Base-by-base conservation (phyloP, 768 basidiomycete genomes). In the Cystofilobasidium capitatum region DNA sequence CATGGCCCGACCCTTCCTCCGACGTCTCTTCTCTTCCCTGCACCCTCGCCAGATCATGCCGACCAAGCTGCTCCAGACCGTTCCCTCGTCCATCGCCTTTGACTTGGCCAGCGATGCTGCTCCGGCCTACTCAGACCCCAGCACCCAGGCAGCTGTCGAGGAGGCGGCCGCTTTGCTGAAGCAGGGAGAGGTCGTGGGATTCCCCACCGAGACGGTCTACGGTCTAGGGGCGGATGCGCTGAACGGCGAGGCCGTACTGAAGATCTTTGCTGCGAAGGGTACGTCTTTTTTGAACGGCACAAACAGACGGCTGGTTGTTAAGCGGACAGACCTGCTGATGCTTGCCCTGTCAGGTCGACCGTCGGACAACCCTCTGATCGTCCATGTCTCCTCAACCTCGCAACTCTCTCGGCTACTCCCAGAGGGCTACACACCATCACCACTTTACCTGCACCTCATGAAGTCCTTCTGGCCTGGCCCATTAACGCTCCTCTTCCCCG, bases 161-260 rank as follows among this genome's bases (percentile, higher is more conserved):
- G 73, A 75, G 24, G 89, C 88, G 0, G 78, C 84, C 8, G 17
- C 51, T 42, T 58, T 63, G 26, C 68, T 74, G 22, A 35, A 62
- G 6, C 66, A 81, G 0, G 66, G 66, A 20, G 29, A 83, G 26
- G 75, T 76, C 51, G 87, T 98, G 64, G 93, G 87, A 0, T 89
- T 99, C 75, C 94, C 96, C 0, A 97, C 96, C 36, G 96, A 99
- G 78, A 98, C 96, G 0, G 96, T 99, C 14, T 99, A 98, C 77
- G 96, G 96, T 0, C 84, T 99, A n/a, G 96, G 89, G 35, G 96
- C 91, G 0, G 78, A 86, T 26, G 91, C 94, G 0, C 78, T 91
- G 54, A 79, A 68, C 31, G 66, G 84, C 72, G 70, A 77, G 20
- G 91, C 93, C 2, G 83, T 84, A 7, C 74, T 81, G 2, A 82